phyloP scores from a whole-genome alignment of 192 early-diverging fungal species.

The Allomyces arbusculus region DNA sequence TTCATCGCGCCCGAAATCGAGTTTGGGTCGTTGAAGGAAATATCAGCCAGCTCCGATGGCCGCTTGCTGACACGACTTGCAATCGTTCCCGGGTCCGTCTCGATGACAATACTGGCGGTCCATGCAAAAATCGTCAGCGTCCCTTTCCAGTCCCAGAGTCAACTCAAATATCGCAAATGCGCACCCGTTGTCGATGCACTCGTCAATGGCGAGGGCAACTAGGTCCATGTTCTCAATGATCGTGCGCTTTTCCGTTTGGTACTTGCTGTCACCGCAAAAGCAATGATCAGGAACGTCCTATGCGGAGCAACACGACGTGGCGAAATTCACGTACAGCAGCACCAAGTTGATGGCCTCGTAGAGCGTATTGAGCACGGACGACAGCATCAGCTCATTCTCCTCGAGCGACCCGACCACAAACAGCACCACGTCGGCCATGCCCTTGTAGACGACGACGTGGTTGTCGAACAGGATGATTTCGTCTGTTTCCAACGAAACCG shows the following conservation, averaged over 20 bases:
- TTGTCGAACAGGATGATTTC: conserved; percentile 90
- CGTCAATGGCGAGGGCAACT: conserved; percentile 75
- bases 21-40: conserved; percentile 40
- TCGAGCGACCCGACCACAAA: conserved; percentile 76
- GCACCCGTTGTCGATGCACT: conserved; percentile 68
- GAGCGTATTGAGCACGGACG: conserved; percentile 51
- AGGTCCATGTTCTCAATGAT: conserved; percentile 82
- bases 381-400: conserved; percentile 84
- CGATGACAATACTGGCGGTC: conserved; percentile 37
- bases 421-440: conserved; percentile 69
- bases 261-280: neutral
- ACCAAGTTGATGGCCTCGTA: conserved; percentile 68
- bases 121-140: neutral
- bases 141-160: neutral
- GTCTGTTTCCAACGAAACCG: conserved; percentile 16
- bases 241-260: conserved; percentile 75
- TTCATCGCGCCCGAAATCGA: neutral
- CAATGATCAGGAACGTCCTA: too few relatives aligned
- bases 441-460: conserved; percentile 72
- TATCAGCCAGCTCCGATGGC: conserved; percentile 43
- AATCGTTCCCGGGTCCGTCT: conserved; percentile 55
- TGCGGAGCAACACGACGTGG: neutral
- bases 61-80: conserved; percentile 58
- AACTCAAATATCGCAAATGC: neutral
- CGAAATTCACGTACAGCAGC: conserved; percentile 40